Evolutionary conservation across 805 yeast genomes (phyloP).

Genomic region (Ogataea dorogensis): DNA sequence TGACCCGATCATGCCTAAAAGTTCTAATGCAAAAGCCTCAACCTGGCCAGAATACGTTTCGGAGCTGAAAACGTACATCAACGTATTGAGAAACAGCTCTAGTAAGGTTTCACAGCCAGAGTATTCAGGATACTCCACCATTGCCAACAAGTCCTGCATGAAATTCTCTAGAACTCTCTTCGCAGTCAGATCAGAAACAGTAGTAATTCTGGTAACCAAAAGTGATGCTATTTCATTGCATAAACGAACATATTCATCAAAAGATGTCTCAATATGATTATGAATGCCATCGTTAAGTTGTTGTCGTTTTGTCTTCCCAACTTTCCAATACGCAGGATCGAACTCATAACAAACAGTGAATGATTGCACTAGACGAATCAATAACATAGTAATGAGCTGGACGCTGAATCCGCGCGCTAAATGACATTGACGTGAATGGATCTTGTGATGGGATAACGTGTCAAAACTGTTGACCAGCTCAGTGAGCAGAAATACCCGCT

Average conservation of each 20-base stretch:
- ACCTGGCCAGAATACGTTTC: conserved; percentile 39
- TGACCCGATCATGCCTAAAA: conserved; percentile 60
- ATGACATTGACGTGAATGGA: conserved; percentile 41
- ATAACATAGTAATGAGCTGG: conserved; percentile 46
- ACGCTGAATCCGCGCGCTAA: conserved; percentile 46
- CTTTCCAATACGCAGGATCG: conserved; percentile 26
- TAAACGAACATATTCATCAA: conserved; percentile 11
- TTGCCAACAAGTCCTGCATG: conserved; percentile 51
- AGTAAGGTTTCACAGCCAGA: conserved; percentile 55
- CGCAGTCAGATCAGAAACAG: conserved; percentile 31
- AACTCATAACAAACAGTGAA: conserved; percentile 18
- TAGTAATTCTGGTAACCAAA: conserved; percentile 32
- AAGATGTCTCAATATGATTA: conserved; percentile 8
- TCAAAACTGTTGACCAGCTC: conserved; percentile 57
- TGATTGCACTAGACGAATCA: conserved; percentile 42
- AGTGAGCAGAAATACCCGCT: conserved; percentile 57
- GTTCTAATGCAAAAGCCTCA: conserved; percentile 55
- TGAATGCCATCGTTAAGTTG: conserved; percentile 15
- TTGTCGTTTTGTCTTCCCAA: conserved; percentile 12
- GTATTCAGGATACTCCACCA: conserved; percentile 60
- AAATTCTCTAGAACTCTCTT: conserved; percentile 49
- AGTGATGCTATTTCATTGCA: conserved; percentile 33
- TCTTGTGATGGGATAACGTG: conserved; percentile 46
- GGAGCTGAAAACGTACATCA: conserved; percentile 41
- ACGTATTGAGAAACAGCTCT: conserved; percentile 41